Evolutionary conservation across 1,139 yeast species (phyloP).

Genomic region (Geotrichum phurueaensis): DNA sequence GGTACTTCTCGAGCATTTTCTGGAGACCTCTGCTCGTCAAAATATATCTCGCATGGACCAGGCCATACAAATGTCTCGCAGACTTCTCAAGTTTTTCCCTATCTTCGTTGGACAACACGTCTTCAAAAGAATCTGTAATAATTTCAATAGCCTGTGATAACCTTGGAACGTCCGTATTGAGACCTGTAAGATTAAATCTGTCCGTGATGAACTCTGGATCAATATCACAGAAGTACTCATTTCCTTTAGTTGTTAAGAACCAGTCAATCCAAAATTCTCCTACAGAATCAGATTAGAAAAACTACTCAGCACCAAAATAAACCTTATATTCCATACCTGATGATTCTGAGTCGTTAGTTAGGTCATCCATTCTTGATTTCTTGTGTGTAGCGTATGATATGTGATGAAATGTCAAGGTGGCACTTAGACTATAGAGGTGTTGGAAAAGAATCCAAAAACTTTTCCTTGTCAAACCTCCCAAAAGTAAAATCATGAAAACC

Average conservation of each 20-base stretch:
- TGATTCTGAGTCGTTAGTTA: slow-evolving; percentile 10
- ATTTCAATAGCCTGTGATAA: slow-evolving; percentile 78
- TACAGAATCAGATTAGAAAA: neutral
- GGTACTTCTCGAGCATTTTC: slow-evolving; percentile 82
- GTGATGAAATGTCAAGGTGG: neutral
- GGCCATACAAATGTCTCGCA: slow-evolving; percentile 74
- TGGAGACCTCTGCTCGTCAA: slow-evolving; percentile 83
- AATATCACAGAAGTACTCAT: slow-evolving; percentile 91
- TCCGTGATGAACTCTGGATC: slow-evolving; percentile 91
- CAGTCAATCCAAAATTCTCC: slow-evolving; percentile 91
- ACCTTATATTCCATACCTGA: slow-evolving; percentile 9
- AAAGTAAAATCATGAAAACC: neutral
- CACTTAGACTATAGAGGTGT: neutral
- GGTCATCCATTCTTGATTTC: neutral
- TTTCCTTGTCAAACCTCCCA: slow-evolving; percentile 1
- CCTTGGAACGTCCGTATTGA: slow-evolving; percentile 76
- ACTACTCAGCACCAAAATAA: neutral
- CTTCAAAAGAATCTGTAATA: slow-evolving; percentile 60
- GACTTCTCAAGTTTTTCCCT: slow-evolving; percentile 61
- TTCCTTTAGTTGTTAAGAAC: slow-evolving; percentile 85
- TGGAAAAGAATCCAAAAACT: neutral
- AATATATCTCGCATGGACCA: slow-evolving; percentile 77
- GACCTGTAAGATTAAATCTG: slow-evolving; percentile 87
- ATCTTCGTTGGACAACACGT: slow-evolving; percentile 46
- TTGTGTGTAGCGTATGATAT: neutral